Percentiles rank a stretch among this genome's conserved stretches.
Conservation (phyloP, 129 eudicot genomes). For the Escallonia rubra region DNA sequence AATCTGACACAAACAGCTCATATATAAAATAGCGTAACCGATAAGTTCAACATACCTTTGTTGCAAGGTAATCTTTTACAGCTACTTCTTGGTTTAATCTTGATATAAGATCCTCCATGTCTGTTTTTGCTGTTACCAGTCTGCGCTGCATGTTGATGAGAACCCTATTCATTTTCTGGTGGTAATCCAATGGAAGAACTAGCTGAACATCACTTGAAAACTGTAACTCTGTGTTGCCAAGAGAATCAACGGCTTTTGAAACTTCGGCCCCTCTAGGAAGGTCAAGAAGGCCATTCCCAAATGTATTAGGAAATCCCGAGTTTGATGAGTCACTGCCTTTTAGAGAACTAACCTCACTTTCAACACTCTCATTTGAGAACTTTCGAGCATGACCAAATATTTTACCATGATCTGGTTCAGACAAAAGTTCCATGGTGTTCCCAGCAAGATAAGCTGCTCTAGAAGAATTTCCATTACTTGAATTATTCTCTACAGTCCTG, state of each 20-base stretch:
- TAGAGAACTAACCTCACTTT: conserved; percentile 54
- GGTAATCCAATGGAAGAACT: conserved; percentile 71
- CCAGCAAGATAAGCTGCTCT: conserved; percentile 21
- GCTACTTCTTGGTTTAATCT: conserved; percentile 93
- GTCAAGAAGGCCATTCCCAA: conserved; percentile 32
- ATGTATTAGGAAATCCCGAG: conserved; percentile 41
- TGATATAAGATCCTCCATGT: conserved; percentile 93
- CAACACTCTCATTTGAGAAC: conserved; percentile 59
- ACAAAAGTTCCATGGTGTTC: conserved; percentile 27
- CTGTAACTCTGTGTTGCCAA: conserved; percentile 29
- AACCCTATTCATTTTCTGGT: conserved; percentile 68
- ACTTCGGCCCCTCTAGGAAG: conserved; percentile 36
- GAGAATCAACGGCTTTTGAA: conserved; percentile 27
- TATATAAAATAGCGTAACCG: neutral
- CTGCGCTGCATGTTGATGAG: conserved; percentile 79
- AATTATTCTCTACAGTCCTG: conserved; percentile 13
- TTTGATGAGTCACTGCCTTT: conserved; percentile 50
- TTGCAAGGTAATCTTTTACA: conserved; percentile 86
- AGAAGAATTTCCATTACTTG: conserved; percentile 44
- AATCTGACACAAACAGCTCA: too few species aligned
- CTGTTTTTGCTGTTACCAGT: conserved; percentile 82
- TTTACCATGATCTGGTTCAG: conserved; percentile 40
- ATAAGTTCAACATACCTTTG: conserved; percentile 54
- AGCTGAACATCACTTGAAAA: conserved; percentile 36
- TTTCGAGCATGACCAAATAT: conserved; percentile 41